Evolutionary conservation across 192 early-diverging fungal species (phyloP).

Genomic region (Dimargaris xerosporica): DNA sequence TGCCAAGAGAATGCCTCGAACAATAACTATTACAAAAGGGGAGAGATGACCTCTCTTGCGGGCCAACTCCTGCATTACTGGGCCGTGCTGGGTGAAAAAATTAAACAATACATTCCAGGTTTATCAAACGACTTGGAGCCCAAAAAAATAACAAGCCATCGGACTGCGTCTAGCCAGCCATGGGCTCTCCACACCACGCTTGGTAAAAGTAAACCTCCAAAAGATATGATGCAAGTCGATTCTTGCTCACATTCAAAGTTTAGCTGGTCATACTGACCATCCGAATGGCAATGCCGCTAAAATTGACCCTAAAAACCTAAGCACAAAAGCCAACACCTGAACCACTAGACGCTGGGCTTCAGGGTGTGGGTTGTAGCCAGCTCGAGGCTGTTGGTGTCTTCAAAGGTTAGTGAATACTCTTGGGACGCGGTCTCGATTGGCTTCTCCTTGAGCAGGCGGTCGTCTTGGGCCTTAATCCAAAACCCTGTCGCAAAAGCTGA

Average conservation of each 20-base stretch:
- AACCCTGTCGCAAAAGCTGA: conserved; percentile 1
- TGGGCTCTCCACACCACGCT: no score
- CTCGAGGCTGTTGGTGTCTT: background rate
- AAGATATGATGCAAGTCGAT: no score
- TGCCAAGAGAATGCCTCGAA: no score
- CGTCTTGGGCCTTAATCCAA: background rate
- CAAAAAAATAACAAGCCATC: no score
- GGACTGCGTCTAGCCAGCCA: no score
- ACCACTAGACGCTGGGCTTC: background rate
- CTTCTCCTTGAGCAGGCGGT: background rate
- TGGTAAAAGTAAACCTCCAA: no score
- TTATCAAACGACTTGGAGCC: no score
- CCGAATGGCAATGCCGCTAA: background rate
- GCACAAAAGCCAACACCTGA: background rate
- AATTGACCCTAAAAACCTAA: background rate
- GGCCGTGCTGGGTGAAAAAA: no score
- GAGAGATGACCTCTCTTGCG: no score
- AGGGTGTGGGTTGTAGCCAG: background rate
- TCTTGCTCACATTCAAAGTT: background rate
- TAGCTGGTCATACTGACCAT: background rate
- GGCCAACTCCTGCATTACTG: no score
- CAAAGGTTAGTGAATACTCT: background rate
- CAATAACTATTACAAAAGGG: no score
- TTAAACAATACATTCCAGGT: no score
- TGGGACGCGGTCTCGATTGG: background rate